phyloP scores from a whole-genome alignment of 257 asterid species.

The Solanum etuberosum region DNA sequence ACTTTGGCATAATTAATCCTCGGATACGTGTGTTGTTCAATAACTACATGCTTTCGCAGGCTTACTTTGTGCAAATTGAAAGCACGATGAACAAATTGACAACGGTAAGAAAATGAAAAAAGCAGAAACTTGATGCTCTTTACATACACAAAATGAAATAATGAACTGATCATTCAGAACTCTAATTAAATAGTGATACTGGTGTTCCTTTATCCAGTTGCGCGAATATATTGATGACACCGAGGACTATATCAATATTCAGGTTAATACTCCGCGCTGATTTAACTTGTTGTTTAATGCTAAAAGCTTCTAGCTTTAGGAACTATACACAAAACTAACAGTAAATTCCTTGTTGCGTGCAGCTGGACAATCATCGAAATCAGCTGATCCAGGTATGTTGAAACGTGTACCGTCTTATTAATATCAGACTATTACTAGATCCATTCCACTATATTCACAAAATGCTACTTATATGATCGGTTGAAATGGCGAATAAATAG shows the following conservation, averaged over 20 bases:
- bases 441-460: neutral
- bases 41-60: slow-evolving; percentile 33
- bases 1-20: neutral
- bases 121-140: neutral
- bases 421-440: neutral
- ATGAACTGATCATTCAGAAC: neutral
- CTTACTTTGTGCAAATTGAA: slow-evolving; percentile 81
- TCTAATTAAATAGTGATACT: neutral
- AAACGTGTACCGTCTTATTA: neutral
- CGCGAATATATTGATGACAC: slow-evolving; percentile 88
- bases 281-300: neutral
- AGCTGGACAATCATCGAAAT: slow-evolving; percentile 93
- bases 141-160: neutral
- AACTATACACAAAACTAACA: neutral
- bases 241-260: slow-evolving; percentile 91
- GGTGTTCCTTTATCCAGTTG: slow-evolving; percentile 30
- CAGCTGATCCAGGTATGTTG: slow-evolving; percentile 79
- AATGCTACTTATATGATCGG: neutral
- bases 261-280: slow-evolving; percentile 29
- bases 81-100: slow-evolving; percentile 80
- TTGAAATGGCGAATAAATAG: neutral
- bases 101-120: slow-evolving; percentile 31
- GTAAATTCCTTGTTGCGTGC: slow-evolving; percentile 9
- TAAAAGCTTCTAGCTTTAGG: neutral
- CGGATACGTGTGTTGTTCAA: neutral